Base-by-base conservation (phyloP, 176 grass and related monocot genomes). In the Oryza nivara region DNA sequence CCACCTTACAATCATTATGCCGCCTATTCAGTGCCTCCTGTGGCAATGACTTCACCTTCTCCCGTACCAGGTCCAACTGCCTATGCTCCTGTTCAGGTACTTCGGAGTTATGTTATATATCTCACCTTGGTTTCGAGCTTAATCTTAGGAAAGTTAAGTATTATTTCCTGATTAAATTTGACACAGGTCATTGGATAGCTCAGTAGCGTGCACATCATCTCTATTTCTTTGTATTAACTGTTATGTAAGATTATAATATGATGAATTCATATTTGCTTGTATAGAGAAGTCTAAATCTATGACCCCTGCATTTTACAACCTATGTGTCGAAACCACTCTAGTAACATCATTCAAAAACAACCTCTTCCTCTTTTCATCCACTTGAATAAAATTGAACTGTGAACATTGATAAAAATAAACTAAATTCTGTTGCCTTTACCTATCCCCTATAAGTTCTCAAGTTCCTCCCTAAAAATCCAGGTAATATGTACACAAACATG, bases 81-180 rank as follows among this genome's bases (percentile, higher is more conserved):
- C 68, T 99, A 99, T 92, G 97, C 93, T 80, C 97, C 93, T 84
- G 93, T 99, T 78, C 93, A 96, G 97, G 97, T 99, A 71, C 70
- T 88, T 73, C 58, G 35, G 8, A 63, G 45, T 86, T 83, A 82
- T 86, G 7, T 11, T 23, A 26, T 77, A 5, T 35, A 56, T 73
- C 22, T 32, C 35, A 46, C 56, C 26, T 28, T 83, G 54, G 43
- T 76, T 35, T 71, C 20, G 13, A 77, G 51, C 13, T 0, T 73
- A 60, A 3, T 20, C 13, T 67, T 66, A 11, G 67, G 23, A 67
- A 38, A 38, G 36, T 2, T 61, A 61, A 61, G 3, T 61, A 41
- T 8, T 22, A 56, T 56, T 22, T 61, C 56, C 20, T 61, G n/a
- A 61, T 61, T 61, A 61, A 56, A 61, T 61, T 61, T 61, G 56